Conservation (phyloP, 306 rosid genomes). For the Castanospermum australe region DNA sequence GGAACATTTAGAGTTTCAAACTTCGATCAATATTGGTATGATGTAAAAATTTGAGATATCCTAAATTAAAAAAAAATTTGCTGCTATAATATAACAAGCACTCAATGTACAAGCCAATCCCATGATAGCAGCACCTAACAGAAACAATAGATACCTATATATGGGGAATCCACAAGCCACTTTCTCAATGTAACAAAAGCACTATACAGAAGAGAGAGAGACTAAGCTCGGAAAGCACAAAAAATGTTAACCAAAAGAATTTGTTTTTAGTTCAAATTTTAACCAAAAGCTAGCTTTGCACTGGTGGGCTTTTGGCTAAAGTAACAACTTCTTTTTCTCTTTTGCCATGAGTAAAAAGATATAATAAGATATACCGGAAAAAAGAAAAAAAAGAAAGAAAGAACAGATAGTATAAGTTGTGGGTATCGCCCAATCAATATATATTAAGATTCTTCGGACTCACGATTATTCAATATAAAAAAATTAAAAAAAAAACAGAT, state of each 20-base stretch:
- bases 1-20: not conserved
- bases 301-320: not conserved
- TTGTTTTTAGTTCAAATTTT: too few species aligned
- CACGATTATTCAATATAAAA: not conserved
- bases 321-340: not conserved
- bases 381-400: too few species aligned
- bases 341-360: not conserved
- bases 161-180: not conserved
- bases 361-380: not conserved
- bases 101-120: not conserved
- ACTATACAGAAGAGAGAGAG: not conserved
- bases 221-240: not conserved
- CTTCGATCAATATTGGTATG: not conserved
- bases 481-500: not conserved
- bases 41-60: not conserved
- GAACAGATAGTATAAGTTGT: not conserved
- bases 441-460: not conserved
- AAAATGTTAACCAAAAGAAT: too few species aligned
- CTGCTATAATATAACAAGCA: constrained; percentile 4
- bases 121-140: not conserved
- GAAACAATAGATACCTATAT: not conserved
- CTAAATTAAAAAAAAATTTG: not conserved
- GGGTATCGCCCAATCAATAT: not conserved
- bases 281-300: not conserved
- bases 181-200: not conserved